Base-by-base conservation (phyloP, 345 rosid genomes). In the Corchorus olitorius region DNA sequence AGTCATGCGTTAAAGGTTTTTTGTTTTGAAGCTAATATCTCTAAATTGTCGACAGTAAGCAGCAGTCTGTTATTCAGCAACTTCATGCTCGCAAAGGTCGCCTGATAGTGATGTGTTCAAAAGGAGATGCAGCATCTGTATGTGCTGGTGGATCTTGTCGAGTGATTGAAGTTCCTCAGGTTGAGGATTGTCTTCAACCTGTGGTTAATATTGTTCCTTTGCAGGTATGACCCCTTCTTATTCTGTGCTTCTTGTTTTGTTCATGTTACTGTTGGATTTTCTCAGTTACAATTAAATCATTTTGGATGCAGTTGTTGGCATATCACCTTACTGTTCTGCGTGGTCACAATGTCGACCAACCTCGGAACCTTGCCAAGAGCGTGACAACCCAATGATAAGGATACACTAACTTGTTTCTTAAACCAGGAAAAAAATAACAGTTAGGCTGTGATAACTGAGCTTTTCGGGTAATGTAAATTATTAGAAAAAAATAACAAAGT, bases 131-230 rank as follows among this genome's bases (percentile, higher is more conserved):
- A 65, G 89, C 94, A 9, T 85, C 92, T 33, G 97, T 89, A 3
- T 90, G 90, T 69, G 90, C 93, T 6, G 91, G 91, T 2, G 92
- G 86, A 73, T 83, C 93, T 49, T 88, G 93, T 78, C 81, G 97
- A 75, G 88, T 87, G 16, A 88, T 95, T 73, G 99, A 92, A 82
- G 98, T 87, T 75, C 98, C 98, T 72, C 94, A 76, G 68, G 94
- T 95, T 43, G 97, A 95, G 85, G 99, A 95, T 65, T 95, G 98
- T 76, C 93, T 95, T 82, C 99, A 93, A 56, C 98, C 97, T 66
- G 99, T 92, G 68, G 73, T 93, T 35, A 93, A 95, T 72, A 85
- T 93, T 34, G 86, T 93, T 83, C 94, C 98, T 4, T 80, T 93
- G 74, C 98, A 95, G 97, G 99, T 93, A 82, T 3, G 34, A 33